These are phyloP conservation scores for Corymbia maculata DNA, from an alignment of 345 rosid species.

Conservation along the genomic window DNA sequence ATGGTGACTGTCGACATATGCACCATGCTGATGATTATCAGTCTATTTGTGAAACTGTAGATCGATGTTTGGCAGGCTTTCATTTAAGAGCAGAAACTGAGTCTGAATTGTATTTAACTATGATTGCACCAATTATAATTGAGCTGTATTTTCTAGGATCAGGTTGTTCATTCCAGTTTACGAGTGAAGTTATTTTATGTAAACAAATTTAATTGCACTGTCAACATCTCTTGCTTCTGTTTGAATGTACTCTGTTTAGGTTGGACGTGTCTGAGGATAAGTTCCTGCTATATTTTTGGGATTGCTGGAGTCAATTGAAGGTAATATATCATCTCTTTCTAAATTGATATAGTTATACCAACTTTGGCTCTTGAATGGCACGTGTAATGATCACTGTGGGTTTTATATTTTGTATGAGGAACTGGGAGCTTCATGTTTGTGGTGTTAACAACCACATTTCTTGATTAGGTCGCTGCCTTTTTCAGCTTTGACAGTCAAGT, in stretches of 20 bases:
- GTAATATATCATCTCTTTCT: slow-evolving; percentile 12
- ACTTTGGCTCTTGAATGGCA: background rate
- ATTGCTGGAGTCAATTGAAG: slow-evolving; percentile 71
- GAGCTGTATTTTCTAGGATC: background rate
- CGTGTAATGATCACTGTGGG: background rate
- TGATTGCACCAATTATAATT: background rate
- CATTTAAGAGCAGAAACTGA: background rate
- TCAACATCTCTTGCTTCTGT: background rate
- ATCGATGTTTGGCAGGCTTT: background rate
- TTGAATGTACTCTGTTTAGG: slow-evolving; percentile 25
- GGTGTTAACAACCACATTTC: background rate
- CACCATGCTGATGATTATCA: background rate
- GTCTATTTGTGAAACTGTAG: background rate
- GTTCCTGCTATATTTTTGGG: slow-evolving; percentile 78
- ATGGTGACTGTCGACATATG: background rate
- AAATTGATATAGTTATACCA: background rate
- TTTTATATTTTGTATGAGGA: background rate
- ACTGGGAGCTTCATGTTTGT: background rate
- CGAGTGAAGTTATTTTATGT: background rate
- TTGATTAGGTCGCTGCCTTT: background rate
- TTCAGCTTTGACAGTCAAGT: background rate
- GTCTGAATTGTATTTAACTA: background rate
- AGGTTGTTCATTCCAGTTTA: background rate
- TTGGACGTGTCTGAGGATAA: slow-evolving; percentile 78
- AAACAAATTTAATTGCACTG: background rate